These are phyloP conservation scores for Talaromyces stipitatus DNA, from an alignment of 495 filamentous ascomycete genomes.

Conservation along the genomic window DNA sequence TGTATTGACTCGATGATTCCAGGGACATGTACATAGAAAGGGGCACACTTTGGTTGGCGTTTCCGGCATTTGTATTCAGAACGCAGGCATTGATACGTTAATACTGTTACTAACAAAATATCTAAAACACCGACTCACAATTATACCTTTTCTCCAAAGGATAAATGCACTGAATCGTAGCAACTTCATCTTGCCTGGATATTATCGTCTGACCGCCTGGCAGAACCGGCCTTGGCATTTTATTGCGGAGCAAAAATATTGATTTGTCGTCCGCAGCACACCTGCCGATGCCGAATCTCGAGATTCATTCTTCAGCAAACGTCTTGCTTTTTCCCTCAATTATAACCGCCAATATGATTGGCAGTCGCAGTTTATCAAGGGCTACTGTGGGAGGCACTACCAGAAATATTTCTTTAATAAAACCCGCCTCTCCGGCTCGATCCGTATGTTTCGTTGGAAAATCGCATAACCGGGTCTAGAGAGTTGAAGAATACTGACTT, in stretches of 20 bases:
- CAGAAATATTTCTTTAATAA: background rate
- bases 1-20: background rate
- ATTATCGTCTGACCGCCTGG: background rate
- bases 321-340: constrained; percentile 4
- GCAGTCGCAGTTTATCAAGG: background rate
- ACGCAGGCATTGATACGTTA: background rate
- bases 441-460: background rate
- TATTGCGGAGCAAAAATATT: constrained; percentile 6
- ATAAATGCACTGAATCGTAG: background rate
- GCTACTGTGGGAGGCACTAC: background rate
- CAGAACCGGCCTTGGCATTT: constrained; percentile 6
- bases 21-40: background rate
- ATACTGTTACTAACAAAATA: background rate
- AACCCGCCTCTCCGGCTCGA: background rate
- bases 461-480: background rate
- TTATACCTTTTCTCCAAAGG: background rate
- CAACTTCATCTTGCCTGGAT: background rate
- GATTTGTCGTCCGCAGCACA: background rate
- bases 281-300: background rate
- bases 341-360: constrained; percentile 2
- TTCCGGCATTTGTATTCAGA: background rate
- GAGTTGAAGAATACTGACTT: background rate
- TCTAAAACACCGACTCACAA: background rate
- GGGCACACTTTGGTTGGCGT: constrained; percentile 1
- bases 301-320: background rate